phyloP scores from a whole-genome alignment of 768 basidiomycete genomes.

The Pulveroboletus sp. region DNA sequence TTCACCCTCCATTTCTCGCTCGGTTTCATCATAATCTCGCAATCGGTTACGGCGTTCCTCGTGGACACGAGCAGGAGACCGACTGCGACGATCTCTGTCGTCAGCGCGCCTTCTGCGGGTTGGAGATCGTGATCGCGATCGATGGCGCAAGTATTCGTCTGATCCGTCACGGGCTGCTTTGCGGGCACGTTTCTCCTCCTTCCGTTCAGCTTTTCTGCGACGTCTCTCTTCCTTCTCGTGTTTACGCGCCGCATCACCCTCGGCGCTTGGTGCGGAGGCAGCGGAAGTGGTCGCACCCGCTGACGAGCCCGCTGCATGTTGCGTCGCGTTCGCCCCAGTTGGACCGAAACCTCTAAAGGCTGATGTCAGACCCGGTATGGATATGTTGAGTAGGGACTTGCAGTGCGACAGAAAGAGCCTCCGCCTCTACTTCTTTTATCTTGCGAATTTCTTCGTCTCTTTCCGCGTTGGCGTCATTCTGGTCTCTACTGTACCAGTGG shows the following conservation, averaged over 20 bases:
- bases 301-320: constrained; percentile 20
- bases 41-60: constrained; percentile 16
- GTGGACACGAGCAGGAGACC: constrained; percentile 24
- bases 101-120: constrained; percentile 12
- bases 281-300: constrained; percentile 13
- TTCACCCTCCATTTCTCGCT: constrained; percentile 33
- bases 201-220: constrained; percentile 49
- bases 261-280: constrained; percentile 15
- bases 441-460: constrained; percentile 70
- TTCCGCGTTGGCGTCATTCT: constrained; percentile 39
- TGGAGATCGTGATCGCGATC: constrained; percentile 38
- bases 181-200: constrained; percentile 54
- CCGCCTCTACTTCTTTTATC: constrained; percentile 85
- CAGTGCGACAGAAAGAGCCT: constrained; percentile 81
- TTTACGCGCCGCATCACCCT: constrained; percentile 31
- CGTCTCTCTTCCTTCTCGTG: constrained; percentile 49
- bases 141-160: constrained; percentile 24
- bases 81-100: constrained; percentile 28
- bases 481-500: constrained; percentile 88
- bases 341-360: constrained; percentile 69
- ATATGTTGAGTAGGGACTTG: constrained; percentile 33
- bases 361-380: constrained; percentile 4
- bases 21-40: constrained; percentile 28
- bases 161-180: constrained; percentile 45
- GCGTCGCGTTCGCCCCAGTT: constrained; percentile 34